Conservation (phyloP, 1,284 basidiomycete species). For the Pyrrhoderma lamaoense region DNA sequence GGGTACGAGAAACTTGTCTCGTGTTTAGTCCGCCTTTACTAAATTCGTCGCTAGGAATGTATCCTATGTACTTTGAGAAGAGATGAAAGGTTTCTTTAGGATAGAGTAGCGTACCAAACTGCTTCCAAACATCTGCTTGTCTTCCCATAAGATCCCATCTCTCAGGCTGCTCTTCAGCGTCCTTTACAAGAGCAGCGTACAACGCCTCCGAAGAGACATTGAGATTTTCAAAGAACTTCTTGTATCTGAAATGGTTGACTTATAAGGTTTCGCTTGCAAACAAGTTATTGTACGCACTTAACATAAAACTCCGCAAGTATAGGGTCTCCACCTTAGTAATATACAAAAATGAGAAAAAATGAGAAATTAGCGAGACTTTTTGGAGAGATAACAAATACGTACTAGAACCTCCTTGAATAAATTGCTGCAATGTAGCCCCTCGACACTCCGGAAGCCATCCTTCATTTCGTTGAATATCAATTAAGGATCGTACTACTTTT, state of each 20-base stretch:
- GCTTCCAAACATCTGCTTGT: conserved; percentile 9
- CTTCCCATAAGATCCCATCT: conserved; percentile 17
- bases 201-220: conserved; percentile 21
- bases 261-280: no score
- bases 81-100: neutral
- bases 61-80: conserved; percentile 6
- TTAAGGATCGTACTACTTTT: conserved; percentile 20
- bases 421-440: conserved; percentile 20
- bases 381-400: neutral
- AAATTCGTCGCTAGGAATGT: conserved; percentile 12
- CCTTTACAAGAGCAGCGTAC: conserved; percentile 23
- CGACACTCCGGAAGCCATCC: conserved; percentile 22
- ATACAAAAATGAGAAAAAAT: neutral
- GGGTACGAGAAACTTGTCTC: conserved; percentile 19
- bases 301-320: conserved; percentile 26
- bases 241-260: conserved; percentile 18
- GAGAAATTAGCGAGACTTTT: no score
- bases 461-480: conserved; percentile 21
- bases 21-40: conserved; percentile 16
- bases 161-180: conserved; percentile 13
- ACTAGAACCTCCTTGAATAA: conserved; percentile 22
- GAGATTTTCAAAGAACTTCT: conserved; percentile 19
- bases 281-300: conserved; percentile 20
- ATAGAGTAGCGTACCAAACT: conserved; percentile 2
- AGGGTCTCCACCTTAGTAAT: conserved; percentile 26